Evolutionary conservation across 495 filamentous ascomycete genomes (phyloP).

Genomic region (Aspergillus bertholletiae): DNA sequence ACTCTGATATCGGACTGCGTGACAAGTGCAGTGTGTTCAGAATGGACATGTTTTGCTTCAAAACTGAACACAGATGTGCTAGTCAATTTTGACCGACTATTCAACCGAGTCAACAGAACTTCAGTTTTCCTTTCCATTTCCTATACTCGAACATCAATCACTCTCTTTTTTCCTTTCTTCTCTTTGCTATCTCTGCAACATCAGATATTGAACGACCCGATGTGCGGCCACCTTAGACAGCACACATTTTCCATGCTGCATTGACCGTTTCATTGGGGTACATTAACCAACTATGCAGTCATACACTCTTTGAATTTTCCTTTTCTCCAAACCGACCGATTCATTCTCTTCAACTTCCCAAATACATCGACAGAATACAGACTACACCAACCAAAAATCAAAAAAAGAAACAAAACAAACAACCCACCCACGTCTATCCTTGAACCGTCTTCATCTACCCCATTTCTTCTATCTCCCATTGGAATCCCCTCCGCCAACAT

Average conservation of each 20-base stretch:
- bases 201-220: neutral
- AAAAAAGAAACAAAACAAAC: slow-evolving; percentile 21
- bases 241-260: neutral
- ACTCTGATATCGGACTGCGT: neutral
- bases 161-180: slow-evolving; percentile 5
- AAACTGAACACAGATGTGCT: neutral
- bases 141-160: neutral
- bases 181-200: slow-evolving; percentile 1
- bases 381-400: slow-evolving; percentile 8
- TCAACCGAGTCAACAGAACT: slow-evolving; percentile 3
- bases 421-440: slow-evolving; percentile 9
- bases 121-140: neutral
- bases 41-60: neutral
- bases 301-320: slow-evolving; percentile 7
- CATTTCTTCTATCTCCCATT: neutral
- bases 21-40: neutral
- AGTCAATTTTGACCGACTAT: neutral
- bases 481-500: slow-evolving; percentile 9
- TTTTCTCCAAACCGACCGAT: slow-evolving; percentile 6
- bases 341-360: slow-evolving; percentile 10
- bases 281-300: neutral
- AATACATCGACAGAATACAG: slow-evolving; percentile 1
- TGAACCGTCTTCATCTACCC: slow-evolving; percentile 8
- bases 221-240: neutral
- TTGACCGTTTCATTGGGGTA: neutral